phyloP scores from a whole-genome alignment of 106 monocot species.

The Dactylorhiza incarnata region DNA sequence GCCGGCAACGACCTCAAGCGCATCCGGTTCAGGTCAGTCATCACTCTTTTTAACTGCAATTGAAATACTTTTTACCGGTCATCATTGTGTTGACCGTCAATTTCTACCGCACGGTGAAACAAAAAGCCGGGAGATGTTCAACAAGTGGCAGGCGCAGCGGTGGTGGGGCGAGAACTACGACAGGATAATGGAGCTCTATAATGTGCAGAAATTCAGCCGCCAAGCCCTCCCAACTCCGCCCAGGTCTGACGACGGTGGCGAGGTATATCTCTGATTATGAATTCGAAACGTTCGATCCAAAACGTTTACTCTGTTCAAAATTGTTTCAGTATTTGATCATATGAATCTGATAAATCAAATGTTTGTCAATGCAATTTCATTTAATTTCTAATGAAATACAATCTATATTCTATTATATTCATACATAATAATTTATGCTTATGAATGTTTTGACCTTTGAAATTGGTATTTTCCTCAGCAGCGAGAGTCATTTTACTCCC shows the following conservation, averaged over 20 bases:
- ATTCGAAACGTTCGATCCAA: background rate
- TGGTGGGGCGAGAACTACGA: conserved; percentile 99
- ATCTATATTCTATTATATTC: too few relatives aligned
- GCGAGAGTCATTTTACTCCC: conserved; percentile 71
- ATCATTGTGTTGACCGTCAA: too few relatives aligned
- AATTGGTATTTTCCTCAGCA: conserved; percentile 13
- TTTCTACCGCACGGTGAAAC: background rate
- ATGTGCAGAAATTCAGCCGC: conserved; percentile 80
- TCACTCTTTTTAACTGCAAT: too few relatives aligned
- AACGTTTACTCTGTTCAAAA: too few relatives aligned
- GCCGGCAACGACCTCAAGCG: conserved; percentile 90
- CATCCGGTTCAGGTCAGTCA: conserved; percentile 75
- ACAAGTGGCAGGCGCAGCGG: conserved; percentile 97
- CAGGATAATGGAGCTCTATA: conserved; percentile 83
- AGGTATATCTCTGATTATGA: background rate
- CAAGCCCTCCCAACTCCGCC: conserved; percentile 70
- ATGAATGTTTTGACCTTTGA: too few relatives aligned
- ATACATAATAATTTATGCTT: background rate
- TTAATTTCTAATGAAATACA: too few relatives aligned
- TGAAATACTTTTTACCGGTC: too few relatives aligned
- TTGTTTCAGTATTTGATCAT: too few relatives aligned
- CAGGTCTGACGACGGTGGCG: conserved; percentile 55
- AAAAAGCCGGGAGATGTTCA: conserved; percentile 87
- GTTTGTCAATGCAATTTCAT: too few relatives aligned
- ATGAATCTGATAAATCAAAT: background rate